Conservation (phyloP, 106 monocot genomes). For the Dioscorea zingiberensis region DNA sequence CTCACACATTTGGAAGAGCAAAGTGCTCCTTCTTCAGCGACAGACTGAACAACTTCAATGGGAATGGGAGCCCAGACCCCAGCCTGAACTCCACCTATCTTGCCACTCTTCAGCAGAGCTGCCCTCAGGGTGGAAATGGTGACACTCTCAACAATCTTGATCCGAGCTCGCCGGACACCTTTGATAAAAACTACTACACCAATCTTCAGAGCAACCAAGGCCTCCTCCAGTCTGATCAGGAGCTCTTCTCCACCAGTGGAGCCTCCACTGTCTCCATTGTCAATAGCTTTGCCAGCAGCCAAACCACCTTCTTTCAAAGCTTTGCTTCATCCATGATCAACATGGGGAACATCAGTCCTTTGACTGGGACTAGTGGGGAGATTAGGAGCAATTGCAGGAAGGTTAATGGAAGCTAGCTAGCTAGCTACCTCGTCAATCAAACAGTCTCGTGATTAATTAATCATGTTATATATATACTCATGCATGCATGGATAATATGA, state of each 20-base stretch:
- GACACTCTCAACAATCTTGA: slow-evolving; percentile 34
- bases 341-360: slow-evolving; percentile 40
- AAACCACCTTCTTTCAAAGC: slow-evolving; percentile 27
- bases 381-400: slow-evolving; percentile 24
- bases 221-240: slow-evolving; percentile 49
- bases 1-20: slow-evolving; percentile 45
- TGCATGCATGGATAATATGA: too few species aligned
- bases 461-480: too few species aligned
- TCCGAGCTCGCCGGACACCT: slow-evolving; percentile 30
- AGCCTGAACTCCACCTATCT: slow-evolving; percentile 24
- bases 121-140: slow-evolving; percentile 32
- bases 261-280: slow-evolving; percentile 27
- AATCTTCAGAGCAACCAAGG: slow-evolving; percentile 33
- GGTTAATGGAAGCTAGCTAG: slow-evolving; percentile 25
- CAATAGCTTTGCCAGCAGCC: slow-evolving; percentile 23
- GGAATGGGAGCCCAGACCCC: slow-evolving; percentile 24
- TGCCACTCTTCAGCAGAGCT: slow-evolving; percentile 16
- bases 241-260: slow-evolving; percentile 31
- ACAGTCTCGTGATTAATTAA: too few species aligned
- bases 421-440: too few species aligned
- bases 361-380: slow-evolving; percentile 29
- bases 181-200: slow-evolving; percentile 53
- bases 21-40: slow-evolving; percentile 27
- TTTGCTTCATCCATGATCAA: slow-evolving; percentile 28
- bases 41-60: slow-evolving; percentile 44